phyloP scores from a whole-genome alignment of 352 stramenopile species.

The Phytopythium vexans region DNA sequence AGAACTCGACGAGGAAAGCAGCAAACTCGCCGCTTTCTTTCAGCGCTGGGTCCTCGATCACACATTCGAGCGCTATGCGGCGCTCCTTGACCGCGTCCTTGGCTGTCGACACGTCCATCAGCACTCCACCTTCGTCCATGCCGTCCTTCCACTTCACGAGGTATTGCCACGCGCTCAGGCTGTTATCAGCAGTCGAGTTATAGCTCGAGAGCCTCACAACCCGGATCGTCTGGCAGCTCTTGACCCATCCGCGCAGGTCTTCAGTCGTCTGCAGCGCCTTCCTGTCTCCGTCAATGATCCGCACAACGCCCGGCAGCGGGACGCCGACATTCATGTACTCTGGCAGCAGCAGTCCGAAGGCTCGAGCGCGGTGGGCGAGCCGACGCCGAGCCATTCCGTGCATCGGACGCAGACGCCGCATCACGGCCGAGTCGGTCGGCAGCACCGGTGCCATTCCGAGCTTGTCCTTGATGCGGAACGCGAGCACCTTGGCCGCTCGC shows the following conservation, averaged over 20 bases:
- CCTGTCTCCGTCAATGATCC: slow-evolving; percentile 14
- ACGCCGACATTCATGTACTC: slow-evolving; percentile 68
- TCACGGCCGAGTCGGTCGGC: slow-evolving; percentile 32
- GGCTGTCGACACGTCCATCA: neutral
- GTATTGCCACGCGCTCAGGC: slow-evolving; percentile 25
- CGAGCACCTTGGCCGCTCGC: slow-evolving; percentile 24
- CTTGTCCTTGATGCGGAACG: slow-evolving; percentile 29
- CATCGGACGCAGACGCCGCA: slow-evolving; percentile 43
- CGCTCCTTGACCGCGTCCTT: neutral
- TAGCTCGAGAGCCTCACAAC: slow-evolving; percentile 18
- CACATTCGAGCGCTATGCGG: neutral
- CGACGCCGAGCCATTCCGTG: slow-evolving; percentile 42
- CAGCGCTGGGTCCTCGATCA: slow-evolving; percentile 8
- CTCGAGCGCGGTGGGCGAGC: slow-evolving; percentile 39
- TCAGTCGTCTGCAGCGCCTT: slow-evolving; percentile 42
- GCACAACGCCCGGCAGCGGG: slow-evolving; percentile 44
- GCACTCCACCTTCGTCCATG: neutral
- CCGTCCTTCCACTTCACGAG: slow-evolving; percentile 22
- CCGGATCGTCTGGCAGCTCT: slow-evolving; percentile 40
- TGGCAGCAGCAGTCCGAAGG: slow-evolving; percentile 50
- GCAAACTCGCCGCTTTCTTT: slow-evolving; percentile 40
- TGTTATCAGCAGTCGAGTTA: neutral
- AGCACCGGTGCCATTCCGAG: slow-evolving; percentile 40
- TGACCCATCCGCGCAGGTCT: slow-evolving; percentile 52
- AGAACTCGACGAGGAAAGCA: slow-evolving; percentile 73